These are phyloP conservation scores for Nakazawaea pomicola DNA, from an alignment of 805 yeast genomes.

Conservation along the genomic window DNA sequence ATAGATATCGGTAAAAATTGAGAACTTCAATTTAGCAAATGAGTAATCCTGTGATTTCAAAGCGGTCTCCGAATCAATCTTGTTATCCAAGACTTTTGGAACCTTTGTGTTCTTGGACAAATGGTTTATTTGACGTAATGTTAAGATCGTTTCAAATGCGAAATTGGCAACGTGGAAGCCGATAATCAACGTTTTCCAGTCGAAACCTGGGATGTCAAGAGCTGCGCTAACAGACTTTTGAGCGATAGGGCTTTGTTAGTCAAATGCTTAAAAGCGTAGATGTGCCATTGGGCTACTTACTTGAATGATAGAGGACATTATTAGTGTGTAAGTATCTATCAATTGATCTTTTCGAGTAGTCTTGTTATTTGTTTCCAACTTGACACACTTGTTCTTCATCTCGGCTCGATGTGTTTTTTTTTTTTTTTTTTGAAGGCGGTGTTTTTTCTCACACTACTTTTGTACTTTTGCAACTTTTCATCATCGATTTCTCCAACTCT, in stretches of 20 bases:
- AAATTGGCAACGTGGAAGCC: slow-evolving; percentile 75
- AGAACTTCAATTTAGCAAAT: slow-evolving; percentile 69
- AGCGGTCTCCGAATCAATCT: slow-evolving; percentile 69
- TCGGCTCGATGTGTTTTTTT: too few species aligned
- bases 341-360: too few species aligned
- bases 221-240: slow-evolving; percentile 39
- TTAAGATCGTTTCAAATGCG: slow-evolving; percentile 67
- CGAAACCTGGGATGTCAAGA: slow-evolving; percentile 62
- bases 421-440: too few species aligned
- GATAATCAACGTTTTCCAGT: slow-evolving; percentile 76
- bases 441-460: too few species aligned
- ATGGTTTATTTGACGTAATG: slow-evolving; percentile 71
- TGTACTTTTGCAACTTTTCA: too few species aligned
- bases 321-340: too few species aligned
- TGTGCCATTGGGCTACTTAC: slow-evolving; percentile 16
- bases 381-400: too few species aligned
- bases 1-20: slow-evolving; percentile 48
- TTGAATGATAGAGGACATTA: too few species aligned
- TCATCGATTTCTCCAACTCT: too few species aligned
- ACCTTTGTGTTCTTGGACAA: slow-evolving; percentile 43
- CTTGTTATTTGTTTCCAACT: too few species aligned
- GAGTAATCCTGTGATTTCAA: slow-evolving; percentile 75
- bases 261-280: too few species aligned
- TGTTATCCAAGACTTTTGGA: slow-evolving; percentile 65
- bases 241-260: too few species aligned